Evolutionary conservation across 495 filamentous ascomycete species (phyloP).

Genomic region (Penicillium manginii): DNA sequence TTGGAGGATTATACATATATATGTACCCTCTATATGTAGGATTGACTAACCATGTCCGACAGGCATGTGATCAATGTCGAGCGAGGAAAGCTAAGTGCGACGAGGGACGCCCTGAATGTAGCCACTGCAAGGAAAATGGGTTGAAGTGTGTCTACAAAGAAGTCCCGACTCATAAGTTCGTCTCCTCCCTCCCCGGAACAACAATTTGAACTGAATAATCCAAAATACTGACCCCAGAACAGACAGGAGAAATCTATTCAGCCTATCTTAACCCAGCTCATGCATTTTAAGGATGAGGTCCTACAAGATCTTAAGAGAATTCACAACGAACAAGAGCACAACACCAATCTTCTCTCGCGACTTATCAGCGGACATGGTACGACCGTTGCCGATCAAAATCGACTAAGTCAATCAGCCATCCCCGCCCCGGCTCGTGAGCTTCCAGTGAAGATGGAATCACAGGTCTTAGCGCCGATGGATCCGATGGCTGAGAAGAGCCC

Average conservation of each 20-base stretch:
- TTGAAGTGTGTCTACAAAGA: constrained; percentile 62
- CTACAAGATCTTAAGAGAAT: constrained; percentile 17
- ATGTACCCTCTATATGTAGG: not conserved
- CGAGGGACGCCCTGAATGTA: constrained; percentile 61
- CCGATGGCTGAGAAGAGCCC: not conserved
- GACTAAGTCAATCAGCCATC: not conserved
- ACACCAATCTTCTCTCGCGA: not conserved
- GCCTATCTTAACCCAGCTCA: constrained; percentile 36
- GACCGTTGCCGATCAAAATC: not conserved
- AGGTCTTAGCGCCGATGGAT: constrained; percentile 2
- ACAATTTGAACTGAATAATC: not conserved
- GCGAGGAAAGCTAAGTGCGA: constrained; percentile 67
- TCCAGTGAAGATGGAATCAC: constrained; percentile 22
- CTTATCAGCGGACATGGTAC: not conserved
- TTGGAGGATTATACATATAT: not conserved
- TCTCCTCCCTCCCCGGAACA: no score
- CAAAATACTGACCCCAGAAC: constrained; percentile 15
- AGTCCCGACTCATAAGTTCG: constrained; percentile 62
- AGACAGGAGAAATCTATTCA: constrained; percentile 51
- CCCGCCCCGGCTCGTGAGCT: constrained; percentile 8
- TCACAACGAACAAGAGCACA: constrained; percentile 13
- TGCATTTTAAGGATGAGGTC: constrained; percentile 34
- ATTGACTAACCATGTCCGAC: not conserved
- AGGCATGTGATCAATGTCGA: constrained; percentile 67
- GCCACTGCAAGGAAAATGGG: constrained; percentile 61